Base-by-base conservation (phyloP, 148 eudicot genomes). In the Talinum fruticosum region DNA sequence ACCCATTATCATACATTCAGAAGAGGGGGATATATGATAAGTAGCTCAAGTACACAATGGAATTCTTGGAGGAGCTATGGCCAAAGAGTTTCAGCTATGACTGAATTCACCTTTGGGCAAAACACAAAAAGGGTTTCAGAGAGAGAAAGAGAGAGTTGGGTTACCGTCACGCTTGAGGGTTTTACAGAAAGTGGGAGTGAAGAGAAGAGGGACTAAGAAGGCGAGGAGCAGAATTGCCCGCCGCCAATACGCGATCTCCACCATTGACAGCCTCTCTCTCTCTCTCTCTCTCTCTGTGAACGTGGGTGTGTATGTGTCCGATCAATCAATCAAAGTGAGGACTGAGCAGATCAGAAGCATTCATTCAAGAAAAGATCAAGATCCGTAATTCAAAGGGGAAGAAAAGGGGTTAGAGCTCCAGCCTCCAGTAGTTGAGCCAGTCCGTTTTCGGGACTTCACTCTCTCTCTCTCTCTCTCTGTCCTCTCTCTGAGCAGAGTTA, bases 121-220 rank as follows among this genome's bases (percentile, higher is more conserved):
- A 38, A 28, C 24, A n/a, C 3, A 71, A 6, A 44, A 66, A 1
- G 19, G 8, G 1, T 7, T 1, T 26, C 35, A 68, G 67, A 21
- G 33, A 57, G 21, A 51, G 59, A 74, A 14, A 67, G 67, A 70
- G 71, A 79, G 64, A 73, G 33, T n/a, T n/a, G 45, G 32, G 28
- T 23, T 82, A 89, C 92, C 92, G 72, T 89, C 90, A 65, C 92
- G 80, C 66, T 89, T 89, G 72, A 89, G 90, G 74, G 92, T 87
- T 89, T 87, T 89, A 71, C 79, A 85, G 76, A 72, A 51, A 74
- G 84, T 85, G 75, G 24, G 68, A 75, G 38, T 64, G 81, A 82
- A 85, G 68, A 91, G 75, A 2, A 90, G 71, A 37, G 86, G 76
- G 6, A 80, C 33, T 5, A 85, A 37, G 33, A 89, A n/a, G 33